These are phyloP conservation scores for Pichia sp. DNA, from an alignment of 1,139 yeast species.

Conservation along the genomic window DNA sequence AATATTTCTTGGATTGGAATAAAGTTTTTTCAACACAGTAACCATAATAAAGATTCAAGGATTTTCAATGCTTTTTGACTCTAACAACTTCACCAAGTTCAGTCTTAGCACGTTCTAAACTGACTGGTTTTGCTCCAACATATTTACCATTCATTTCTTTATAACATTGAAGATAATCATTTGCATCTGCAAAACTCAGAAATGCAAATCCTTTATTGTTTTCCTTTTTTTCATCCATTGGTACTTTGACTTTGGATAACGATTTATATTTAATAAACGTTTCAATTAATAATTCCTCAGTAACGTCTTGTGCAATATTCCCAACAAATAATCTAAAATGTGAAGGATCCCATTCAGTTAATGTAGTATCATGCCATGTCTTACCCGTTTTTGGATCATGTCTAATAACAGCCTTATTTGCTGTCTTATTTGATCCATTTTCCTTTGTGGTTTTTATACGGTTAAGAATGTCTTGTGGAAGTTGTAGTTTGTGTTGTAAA, in stretches of 20 bases:
- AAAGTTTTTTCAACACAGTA: constrained; percentile 3
- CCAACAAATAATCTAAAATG: constrained; percentile 73
- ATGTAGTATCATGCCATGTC: constrained; percentile 42
- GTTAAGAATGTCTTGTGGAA: constrained; percentile 6
- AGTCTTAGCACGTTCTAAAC: constrained; percentile 54
- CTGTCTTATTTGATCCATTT: neutral
- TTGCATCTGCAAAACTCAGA: constrained; percentile 55
- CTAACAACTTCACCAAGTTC: constrained; percentile 20
- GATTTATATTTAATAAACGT: constrained; percentile 48
- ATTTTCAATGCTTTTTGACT: constrained; percentile 2
- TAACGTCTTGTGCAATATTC: constrained; percentile 63
- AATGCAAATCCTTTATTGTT: constrained; percentile 63
- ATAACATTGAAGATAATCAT: constrained; percentile 63
- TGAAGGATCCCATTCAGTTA: constrained; percentile 35
- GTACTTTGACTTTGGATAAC: constrained; percentile 50
- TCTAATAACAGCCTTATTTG: constrained; percentile 14
- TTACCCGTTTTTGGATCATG: constrained; percentile 28
- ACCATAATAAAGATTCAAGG: neutral
- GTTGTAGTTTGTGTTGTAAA: constrained; percentile 28
- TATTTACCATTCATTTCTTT: constrained; percentile 73
- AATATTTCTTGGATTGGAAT: constrained; percentile 13
- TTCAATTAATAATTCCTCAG: constrained; percentile 43
- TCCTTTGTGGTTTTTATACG: neutral
- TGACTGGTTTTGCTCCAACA: constrained; percentile 69
- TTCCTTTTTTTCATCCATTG: constrained; percentile 34